Evolutionary conservation across 768 basidiomycete genomes (phyloP).

Genomic region (Cystofilobasidium capitatum): DNA sequence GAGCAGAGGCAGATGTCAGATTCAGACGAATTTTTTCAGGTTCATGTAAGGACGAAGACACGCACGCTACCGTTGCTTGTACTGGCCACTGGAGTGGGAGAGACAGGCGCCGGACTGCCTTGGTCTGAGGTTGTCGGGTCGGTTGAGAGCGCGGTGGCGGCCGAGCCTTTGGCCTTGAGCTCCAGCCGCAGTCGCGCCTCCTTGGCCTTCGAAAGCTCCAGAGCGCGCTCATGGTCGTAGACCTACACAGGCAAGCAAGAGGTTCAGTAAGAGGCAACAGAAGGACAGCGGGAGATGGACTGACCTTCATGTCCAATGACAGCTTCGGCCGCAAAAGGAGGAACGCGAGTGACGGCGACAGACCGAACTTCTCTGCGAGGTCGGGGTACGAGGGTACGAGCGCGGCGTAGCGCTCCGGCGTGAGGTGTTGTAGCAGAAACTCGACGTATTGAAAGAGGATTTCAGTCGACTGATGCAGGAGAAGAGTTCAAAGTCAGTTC

Average conservation of each 20-base stretch:
- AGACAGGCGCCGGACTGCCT: too few species aligned
- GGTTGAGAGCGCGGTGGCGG: too few species aligned
- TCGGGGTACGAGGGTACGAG: conserved; percentile 66
- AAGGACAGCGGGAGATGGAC: background rate
- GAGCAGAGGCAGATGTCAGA: too few species aligned
- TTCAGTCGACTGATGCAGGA: conserved; percentile 40
- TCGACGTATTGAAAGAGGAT: conserved; percentile 88
- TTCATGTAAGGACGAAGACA: too few species aligned
- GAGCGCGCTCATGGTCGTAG: conserved; percentile 5
- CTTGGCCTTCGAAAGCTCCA: conserved; percentile 27
- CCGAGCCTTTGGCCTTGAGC: too few species aligned
- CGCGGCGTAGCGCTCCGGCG: conserved; percentile 61
- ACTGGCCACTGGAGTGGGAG: too few species aligned
- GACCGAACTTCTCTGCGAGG: conserved; percentile 63
- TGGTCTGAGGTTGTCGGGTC: too few species aligned
- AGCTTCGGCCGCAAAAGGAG: conserved; percentile 69
- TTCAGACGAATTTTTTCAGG: too few species aligned
- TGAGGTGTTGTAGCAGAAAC: conserved; percentile 64
- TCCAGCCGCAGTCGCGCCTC: conserved; percentile 28
- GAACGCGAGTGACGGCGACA: conserved; percentile 82
- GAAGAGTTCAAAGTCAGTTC: background rate
- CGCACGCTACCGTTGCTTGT: too few species aligned
- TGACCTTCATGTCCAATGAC: conserved; percentile 28
- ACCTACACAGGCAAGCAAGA: background rate
- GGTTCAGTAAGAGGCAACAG: background rate